These are phyloP conservation scores for Neurospora pannonica DNA, from an alignment of 495 filamentous ascomycete genomes.

Conservation along the genomic window DNA sequence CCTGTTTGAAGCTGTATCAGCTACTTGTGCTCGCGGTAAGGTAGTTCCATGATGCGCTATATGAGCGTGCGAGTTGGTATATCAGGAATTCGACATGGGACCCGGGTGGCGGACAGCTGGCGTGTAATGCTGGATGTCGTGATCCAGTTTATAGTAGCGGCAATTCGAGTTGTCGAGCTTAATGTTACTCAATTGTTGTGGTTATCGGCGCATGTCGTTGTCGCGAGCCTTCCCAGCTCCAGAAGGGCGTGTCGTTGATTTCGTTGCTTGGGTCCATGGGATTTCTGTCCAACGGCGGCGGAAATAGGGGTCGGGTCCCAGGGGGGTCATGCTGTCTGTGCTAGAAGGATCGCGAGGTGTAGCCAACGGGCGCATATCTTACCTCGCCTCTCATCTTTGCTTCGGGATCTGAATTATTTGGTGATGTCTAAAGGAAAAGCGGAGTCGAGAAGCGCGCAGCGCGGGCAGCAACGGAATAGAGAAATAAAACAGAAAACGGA, in stretches of 20 bases:
- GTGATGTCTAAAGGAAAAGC: conserved; percentile 4
- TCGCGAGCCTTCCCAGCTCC: not conserved
- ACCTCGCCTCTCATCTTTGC: conserved; percentile 47
- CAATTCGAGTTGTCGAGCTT: not conserved
- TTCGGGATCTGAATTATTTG: conserved; percentile 5
- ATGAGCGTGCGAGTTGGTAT: not conserved
- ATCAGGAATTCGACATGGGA: not conserved
- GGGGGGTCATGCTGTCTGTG: conserved; percentile 6
- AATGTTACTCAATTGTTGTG: not conserved
- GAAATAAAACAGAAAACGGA: conserved; percentile 1
- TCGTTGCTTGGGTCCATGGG: not conserved
- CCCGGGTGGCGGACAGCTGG: not conserved
- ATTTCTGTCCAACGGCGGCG: not conserved
- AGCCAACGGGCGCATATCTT: conserved; percentile 14
- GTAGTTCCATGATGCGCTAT: not conserved
- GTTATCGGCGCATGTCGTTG: not conserved
- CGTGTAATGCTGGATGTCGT: not conserved
- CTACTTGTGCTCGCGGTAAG: not conserved
- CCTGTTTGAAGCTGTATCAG: conserved; percentile 35
- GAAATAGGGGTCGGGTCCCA: conserved; percentile 1
- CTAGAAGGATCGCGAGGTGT: not conserved
- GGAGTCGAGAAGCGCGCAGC: conserved; percentile 13
- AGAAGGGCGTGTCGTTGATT: not conserved
- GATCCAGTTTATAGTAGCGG: not conserved
- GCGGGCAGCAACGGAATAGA: conserved; percentile 1